Conservation (phyloP, 495 filamentous ascomycete genomes). For the Aspergillus leporis region DNA sequence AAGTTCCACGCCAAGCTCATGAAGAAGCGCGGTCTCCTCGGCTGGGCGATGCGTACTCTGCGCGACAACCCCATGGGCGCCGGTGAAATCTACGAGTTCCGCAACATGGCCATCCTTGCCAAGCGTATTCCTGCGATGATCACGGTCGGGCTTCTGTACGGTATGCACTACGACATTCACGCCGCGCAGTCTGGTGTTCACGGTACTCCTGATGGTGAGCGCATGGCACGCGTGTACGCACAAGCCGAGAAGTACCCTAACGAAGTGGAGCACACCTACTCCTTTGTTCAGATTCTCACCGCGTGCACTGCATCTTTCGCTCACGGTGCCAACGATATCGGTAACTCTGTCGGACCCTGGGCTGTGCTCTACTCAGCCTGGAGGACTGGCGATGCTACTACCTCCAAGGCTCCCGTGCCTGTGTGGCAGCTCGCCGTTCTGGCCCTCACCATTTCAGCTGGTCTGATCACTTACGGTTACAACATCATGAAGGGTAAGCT, state of each 20-base stretch:
- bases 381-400: conserved; percentile 50
- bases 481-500: conserved; percentile 64
- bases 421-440: conserved; percentile 62
- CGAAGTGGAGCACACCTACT: conserved; percentile 73
- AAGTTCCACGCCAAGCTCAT: conserved; percentile 55
- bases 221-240: conserved; percentile 61
- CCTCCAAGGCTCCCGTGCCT: conserved; percentile 53
- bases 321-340: conserved; percentile 79
- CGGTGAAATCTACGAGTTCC: conserved; percentile 64
- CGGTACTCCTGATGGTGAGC: conserved; percentile 65
- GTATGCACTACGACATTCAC: conserved; percentile 74
- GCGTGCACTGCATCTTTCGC: conserved; percentile 76
- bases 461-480: conserved; percentile 64
- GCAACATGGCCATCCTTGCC: conserved; percentile 59
- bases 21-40: conserved; percentile 59
- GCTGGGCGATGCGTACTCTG: conserved; percentile 72
- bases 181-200: conserved; percentile 60
- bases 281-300: conserved; percentile 72
- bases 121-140: conserved; percentile 63
- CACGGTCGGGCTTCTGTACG: conserved; percentile 59
- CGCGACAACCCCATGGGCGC: conserved; percentile 67
- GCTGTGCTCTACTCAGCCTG: conserved; percentile 70
- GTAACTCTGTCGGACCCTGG: conserved; percentile 74
- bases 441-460: conserved; percentile 52
- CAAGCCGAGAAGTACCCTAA: conserved; percentile 68